These are phyloP conservation scores for Fomitopsis pinicola DNA, from an alignment of 1,284 basidiomycete species.

Conservation along the genomic window DNA sequence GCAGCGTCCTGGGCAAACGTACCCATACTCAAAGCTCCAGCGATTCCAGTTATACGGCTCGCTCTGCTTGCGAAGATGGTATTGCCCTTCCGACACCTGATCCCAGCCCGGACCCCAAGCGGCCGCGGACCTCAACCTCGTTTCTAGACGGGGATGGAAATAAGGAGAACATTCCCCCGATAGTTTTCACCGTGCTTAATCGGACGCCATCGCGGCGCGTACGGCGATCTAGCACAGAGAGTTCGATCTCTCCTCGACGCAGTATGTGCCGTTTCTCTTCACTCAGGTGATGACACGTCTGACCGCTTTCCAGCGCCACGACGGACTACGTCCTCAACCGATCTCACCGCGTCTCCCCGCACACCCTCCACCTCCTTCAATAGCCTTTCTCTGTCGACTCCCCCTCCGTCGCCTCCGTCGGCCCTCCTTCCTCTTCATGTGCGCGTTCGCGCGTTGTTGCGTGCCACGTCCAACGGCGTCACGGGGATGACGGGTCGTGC, in stretches of 20 bases:
- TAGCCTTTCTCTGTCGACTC: constrained; percentile 48
- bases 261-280: constrained; percentile 20
- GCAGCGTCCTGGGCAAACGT: constrained; percentile 57
- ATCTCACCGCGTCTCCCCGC: constrained; percentile 22
- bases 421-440: constrained; percentile 53
- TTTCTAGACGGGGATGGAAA: constrained; percentile 52
- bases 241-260: constrained; percentile 30
- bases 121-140: constrained; percentile 43
- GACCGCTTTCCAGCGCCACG: constrained; percentile 28
- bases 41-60: constrained; percentile 14
- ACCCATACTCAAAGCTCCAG: constrained; percentile 35
- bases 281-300: neutral
- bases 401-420: constrained; percentile 56
- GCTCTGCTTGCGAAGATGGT: constrained; percentile 14
- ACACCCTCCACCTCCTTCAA: constrained; percentile 35
- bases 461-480: constrained; percentile 56
- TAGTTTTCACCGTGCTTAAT: constrained; percentile 33
- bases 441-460: constrained; percentile 63
- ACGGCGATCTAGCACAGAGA: constrained; percentile 45
- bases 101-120: constrained; percentile 60
- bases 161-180: constrained; percentile 75
- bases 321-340: constrained; percentile 46
- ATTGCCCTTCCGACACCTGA: constrained; percentile 49
- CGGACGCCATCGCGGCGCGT: constrained; percentile 39
- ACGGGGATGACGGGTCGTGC: constrained; percentile 61